Evolutionary conservation across 768 basidiomycete genomes (phyloP), one percentile per base, ranked within the genome.

Genomic region (Omphalotus guepiniiformis): DNA sequence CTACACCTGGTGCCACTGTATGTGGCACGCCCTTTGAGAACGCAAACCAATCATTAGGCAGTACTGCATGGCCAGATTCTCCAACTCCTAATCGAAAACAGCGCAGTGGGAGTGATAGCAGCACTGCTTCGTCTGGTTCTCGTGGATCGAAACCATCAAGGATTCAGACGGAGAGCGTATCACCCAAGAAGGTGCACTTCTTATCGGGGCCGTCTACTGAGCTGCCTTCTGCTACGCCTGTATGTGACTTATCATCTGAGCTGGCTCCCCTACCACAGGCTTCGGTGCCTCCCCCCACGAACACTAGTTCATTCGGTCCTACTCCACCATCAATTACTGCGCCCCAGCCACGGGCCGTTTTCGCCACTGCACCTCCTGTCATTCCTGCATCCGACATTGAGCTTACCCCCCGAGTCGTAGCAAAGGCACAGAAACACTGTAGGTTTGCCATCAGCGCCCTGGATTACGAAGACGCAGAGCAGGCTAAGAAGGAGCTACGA

Each of bases 381-480:
- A 58, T 59, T 7, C 59, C 48, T 28, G 54, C 59, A 1, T 55
- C 62, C 15, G 55, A 60, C 25, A 39, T 70, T 7, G 82, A 83
- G 26, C 64, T 93, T 38, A 80, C 86, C 1, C 81, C 87, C 3
- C 70, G 69, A 43, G 60, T 82, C 44, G 76, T 96, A 21, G 73
- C 83, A 16, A 80, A 85, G 52, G 81, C 80, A 12, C 94, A 99
- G 73, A 96, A 89, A 61, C 93, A 94, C 57, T 93, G 93, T 55
- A 78, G 79, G 44, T 96, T 87, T 68, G 95, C 95, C 6, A 90
- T 97, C 48, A 92, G 89, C 25, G 82, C 96, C n/a, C 71, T 99
- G 46, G 93, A 97, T 60, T 97, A 94, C 62, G 95, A 98, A 61
- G 95, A 99, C 64, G 73, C 75, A 8, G 86, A 88, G 53, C 88